phyloP scores from a whole-genome alignment of 2,329 filamentous ascomycete genomes.

The Magnaporthiopsis incrustans region DNA sequence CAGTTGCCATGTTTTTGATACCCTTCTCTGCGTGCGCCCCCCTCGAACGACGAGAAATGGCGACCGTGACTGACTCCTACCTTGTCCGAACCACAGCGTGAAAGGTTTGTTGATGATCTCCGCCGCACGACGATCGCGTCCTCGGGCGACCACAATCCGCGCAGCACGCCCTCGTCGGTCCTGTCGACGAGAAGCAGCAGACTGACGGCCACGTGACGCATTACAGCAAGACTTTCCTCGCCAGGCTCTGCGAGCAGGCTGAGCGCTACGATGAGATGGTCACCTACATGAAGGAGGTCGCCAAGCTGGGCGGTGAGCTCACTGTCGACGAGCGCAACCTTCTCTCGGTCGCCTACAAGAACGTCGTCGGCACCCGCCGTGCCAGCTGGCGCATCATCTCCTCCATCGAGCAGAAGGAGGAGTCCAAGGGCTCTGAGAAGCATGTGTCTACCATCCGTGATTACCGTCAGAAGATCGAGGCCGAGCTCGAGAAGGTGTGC shows the following conservation, averaged over 20 bases:
- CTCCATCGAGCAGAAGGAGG: conserved; percentile 99
- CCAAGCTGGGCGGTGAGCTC: conserved; percentile 74
- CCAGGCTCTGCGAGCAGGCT: conserved; percentile 99
- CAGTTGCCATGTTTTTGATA: too few species aligned
- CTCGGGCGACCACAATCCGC: conserved; percentile 7
- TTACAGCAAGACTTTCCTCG: conserved; percentile 95
- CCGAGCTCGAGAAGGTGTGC: conserved; percentile 94
- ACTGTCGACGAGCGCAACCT: conserved; percentile 96
- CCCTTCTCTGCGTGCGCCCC: too few species aligned
- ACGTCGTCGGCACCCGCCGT: conserved; percentile 93
- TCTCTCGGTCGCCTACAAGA: conserved; percentile 97
- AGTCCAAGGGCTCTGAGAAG: conserved; percentile 97
- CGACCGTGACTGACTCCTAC: conserved; percentile 26
- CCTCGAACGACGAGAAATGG: too few species aligned
- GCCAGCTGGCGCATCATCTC: conserved; percentile 98
- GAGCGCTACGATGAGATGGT: conserved; percentile 99
- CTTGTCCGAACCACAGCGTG: conserved; percentile 44
- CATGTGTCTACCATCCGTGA: conserved; percentile 95
- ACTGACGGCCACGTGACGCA: background rate
- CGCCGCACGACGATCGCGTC: too few species aligned
- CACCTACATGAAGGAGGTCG: conserved; percentile 99
- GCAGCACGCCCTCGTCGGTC: conserved; percentile 4
- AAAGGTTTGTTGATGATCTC: conserved; percentile 47
- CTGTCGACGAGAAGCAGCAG: background rate
- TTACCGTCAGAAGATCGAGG: conserved; percentile 98